Evolutionary conservation across 1,139 yeast genomes (phyloP), one percentile per base, ranked within the genome.

Genomic region (Ashbya aceris): DNA sequence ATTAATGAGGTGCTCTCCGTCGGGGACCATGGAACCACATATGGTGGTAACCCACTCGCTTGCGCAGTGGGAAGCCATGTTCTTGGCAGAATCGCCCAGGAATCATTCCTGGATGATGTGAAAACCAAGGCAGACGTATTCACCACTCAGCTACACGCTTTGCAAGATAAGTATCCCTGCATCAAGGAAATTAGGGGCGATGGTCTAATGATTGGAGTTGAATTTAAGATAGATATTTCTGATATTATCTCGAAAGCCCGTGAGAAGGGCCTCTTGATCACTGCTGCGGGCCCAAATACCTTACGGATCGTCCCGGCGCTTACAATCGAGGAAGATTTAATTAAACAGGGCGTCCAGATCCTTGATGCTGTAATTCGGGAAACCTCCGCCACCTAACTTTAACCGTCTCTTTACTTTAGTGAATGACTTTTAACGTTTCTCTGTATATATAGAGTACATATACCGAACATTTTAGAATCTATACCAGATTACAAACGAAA

Each of bases 21-120:
- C 13, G 98, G 98, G 43, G 98, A 91, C 60, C 98, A 91, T 61
- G 98, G 98, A 40, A 89, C 97, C 4, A 91, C 98, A 0, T 91
- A 83, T 60, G 98, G 98, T 49, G 98, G 98, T 41, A 91, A 91
- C 62, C 97, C 98, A 39, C 69, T 91, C 48, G 98, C 89, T 2
- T 72, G 93, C 34, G 77, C 89, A 48, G 75, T 91, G 42, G 96
- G 91, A 6, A 70, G 74, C 39, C 80, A 79, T 55, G 94, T 89
- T 13, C 67, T 91, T 29, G 78, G 73, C 40, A 74, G 77, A 51
- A 71, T 91, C 38, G 72, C 87, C 9, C 66, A 80, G 41, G 65
- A 71, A 3, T 72, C 68, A 20, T 80, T 91, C 51, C 71, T 86
- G 53, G 58, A 65, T 6, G 66, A 69, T 9, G 96, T 91, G 13